phyloP scores from a whole-genome alignment of 2,329 filamentous ascomycete genomes.

The Talaromyces sp. region DNA sequence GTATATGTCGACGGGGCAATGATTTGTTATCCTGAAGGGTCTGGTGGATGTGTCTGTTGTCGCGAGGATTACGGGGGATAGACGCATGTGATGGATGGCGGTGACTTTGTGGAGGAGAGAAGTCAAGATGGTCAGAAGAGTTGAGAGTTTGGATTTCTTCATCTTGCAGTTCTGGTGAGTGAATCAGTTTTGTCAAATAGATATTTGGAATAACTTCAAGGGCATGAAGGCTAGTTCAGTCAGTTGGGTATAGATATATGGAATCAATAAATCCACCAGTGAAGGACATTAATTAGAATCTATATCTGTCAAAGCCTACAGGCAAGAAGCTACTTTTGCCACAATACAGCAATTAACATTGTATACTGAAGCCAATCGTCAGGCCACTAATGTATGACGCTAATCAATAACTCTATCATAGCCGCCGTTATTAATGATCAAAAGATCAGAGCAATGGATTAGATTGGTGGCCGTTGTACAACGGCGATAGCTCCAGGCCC shows the following conservation, averaged over 20 bases:
- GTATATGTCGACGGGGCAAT: slow-evolving; percentile 70
- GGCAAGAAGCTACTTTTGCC: neutral
- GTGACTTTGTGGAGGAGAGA: neutral
- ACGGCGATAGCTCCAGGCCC: neutral
- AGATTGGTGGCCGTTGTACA: neutral
- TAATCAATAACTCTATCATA: neutral
- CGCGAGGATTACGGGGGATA: slow-evolving; percentile 25
- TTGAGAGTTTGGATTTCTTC: neutral
- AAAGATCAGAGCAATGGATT: neutral
- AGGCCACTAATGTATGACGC: slow-evolving; percentile 5
- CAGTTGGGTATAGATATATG: neutral
- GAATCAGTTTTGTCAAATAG: neutral
- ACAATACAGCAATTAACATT: neutral
- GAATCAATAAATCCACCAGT: neutral
- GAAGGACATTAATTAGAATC: neutral
- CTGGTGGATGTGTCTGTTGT: slow-evolving; percentile 41
- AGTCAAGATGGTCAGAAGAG: neutral
- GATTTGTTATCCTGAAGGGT: slow-evolving; percentile 69
- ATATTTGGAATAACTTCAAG: neutral
- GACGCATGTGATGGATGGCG: slow-evolving; percentile 30
- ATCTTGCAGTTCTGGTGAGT: neutral
- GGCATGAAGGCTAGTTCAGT: neutral
- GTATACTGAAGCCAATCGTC: neutral
- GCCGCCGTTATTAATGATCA: neutral
- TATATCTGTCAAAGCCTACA: neutral